Conservation (phyloP, 2,329 filamentous ascomycete species). For the Clonostachys chloroleuca region DNA sequence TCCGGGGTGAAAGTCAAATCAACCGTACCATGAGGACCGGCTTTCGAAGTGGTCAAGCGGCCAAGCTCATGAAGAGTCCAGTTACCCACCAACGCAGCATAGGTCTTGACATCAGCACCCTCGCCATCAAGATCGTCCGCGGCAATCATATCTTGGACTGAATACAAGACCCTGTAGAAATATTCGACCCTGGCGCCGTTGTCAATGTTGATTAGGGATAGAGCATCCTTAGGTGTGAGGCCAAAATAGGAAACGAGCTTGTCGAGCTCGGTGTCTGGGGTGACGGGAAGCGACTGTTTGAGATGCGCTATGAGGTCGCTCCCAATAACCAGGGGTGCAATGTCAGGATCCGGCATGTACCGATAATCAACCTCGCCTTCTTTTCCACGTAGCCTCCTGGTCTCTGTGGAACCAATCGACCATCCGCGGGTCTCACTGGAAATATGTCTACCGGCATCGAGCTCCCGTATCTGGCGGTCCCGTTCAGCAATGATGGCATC, state of each 20-base stretch:
- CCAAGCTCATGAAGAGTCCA: slow-evolving; percentile 76
- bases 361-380: slow-evolving; percentile 97
- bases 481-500: slow-evolving; percentile 91
- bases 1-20: slow-evolving; percentile 34
- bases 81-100: slow-evolving; percentile 49
- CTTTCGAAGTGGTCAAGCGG: slow-evolving; percentile 53
- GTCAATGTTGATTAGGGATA: slow-evolving; percentile 73
- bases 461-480: slow-evolving; percentile 76
- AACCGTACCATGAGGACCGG: slow-evolving; percentile 19
- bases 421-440: slow-evolving; percentile 90
- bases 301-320: slow-evolving; percentile 65
- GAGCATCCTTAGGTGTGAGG: slow-evolving; percentile 76
- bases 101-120: slow-evolving; percentile 13
- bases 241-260: slow-evolving; percentile 59
- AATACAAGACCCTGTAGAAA: slow-evolving; percentile 63
- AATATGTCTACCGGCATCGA: slow-evolving; percentile 71
- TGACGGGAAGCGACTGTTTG: slow-evolving; percentile 55
- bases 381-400: slow-evolving; percentile 78
- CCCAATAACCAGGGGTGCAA: slow-evolving; percentile 74
- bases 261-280: slow-evolving; percentile 68
- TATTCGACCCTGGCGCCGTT: slow-evolving; percentile 78
- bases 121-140: slow-evolving; percentile 9
- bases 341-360: slow-evolving; percentile 96
- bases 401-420: slow-evolving; percentile 80
- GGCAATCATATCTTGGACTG: slow-evolving; percentile 26